A percentile compares a stretch with the other conserved stretches of the same genome.
These are phyloP conservation scores for Pleurotus djamor DNA, from an alignment of 768 basidiomycete species.

Conservation along the genomic window DNA sequence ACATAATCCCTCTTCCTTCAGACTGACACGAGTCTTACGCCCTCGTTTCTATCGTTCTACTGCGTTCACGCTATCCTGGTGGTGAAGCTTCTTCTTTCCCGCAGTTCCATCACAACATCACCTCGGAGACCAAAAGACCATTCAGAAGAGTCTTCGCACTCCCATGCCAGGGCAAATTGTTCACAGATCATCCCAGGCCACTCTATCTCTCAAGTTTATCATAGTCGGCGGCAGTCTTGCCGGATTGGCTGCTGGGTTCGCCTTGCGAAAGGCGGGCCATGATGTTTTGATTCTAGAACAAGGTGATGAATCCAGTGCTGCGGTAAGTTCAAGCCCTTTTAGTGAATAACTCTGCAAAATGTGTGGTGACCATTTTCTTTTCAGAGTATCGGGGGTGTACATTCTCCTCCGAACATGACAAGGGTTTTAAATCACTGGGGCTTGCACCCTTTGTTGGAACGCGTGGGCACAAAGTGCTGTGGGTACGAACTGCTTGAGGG, in stretches of 20 bases:
- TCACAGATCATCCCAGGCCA: neutral
- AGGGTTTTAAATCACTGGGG: conserved; percentile 57
- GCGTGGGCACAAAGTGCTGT: conserved; percentile 31
- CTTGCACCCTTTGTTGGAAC: conserved; percentile 38
- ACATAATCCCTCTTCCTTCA: no score
- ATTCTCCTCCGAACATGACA: conserved; percentile 56
- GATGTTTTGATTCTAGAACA: conserved; percentile 57
- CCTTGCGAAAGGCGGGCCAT: conserved; percentile 57
- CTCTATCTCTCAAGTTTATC: conserved; percentile 27
- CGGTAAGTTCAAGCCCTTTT: conserved; percentile 22
- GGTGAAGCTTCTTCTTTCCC: no score
- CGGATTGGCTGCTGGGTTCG: conserved; percentile 55
- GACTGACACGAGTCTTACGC: no score
- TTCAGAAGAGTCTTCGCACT: no score
- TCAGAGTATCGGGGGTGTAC: conserved; percentile 8
- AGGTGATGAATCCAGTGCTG: conserved; percentile 32
- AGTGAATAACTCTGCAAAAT: no score
- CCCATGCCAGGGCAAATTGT: conserved; percentile 1
- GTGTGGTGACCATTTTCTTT: no score
- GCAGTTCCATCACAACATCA: no score
- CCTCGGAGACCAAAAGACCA: no score
- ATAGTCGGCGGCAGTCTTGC: conserved; percentile 48
- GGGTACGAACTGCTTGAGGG: conserved; percentile 26
- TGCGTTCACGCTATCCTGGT: no score
- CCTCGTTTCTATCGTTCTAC: no score